A percentile compares a stretch with the other conserved stretches of the same genome.
These are phyloP conservation scores for Pseudopyrenochaeta lycopersici DNA, from an alignment of 2,329 filamentous ascomycete species.

Conservation along the genomic window DNA sequence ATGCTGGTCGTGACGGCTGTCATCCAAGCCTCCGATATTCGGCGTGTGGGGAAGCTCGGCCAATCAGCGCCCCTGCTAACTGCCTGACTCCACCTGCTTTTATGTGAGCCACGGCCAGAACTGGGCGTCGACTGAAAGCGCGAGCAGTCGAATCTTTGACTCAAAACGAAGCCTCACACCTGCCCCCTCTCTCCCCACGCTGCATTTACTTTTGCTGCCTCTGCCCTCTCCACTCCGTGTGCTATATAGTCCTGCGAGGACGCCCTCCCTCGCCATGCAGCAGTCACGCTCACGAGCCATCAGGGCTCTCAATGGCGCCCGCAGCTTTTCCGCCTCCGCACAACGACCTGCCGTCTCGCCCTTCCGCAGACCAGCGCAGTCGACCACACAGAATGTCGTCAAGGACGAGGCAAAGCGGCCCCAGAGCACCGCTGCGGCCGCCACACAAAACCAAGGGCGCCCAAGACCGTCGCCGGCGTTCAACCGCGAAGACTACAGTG, in stretches of 20 bases:
- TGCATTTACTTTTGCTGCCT: constrained; percentile 9
- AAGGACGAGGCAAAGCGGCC: constrained; percentile 53
- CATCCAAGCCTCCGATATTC: constrained; percentile 17
- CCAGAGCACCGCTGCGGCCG: constrained; percentile 53
- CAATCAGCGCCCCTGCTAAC: constrained; percentile 15
- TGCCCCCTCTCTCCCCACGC: constrained; percentile 5
- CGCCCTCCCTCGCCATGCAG: constrained; percentile 39
- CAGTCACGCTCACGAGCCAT: constrained; percentile 49
- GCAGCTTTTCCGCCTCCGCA: constrained; percentile 55
- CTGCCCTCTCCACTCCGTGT: constrained; percentile 14
- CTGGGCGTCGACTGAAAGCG: no score
- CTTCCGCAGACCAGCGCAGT: constrained; percentile 49
- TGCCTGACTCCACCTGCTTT: constrained; percentile 19
- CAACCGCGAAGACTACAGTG: constrained; percentile 56
- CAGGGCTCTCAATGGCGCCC: constrained; percentile 48
- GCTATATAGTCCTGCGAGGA: constrained; percentile 19
- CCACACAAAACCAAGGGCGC: constrained; percentile 42
- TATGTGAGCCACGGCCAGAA: constrained; percentile 17
- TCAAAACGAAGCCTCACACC: constrained; percentile 15
- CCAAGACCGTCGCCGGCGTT: constrained; percentile 58
- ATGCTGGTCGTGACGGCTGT: neutral
- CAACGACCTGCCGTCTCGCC: constrained; percentile 54
- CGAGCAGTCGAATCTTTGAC: constrained; percentile 24
- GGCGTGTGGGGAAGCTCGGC: constrained; percentile 15
- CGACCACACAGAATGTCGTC: constrained; percentile 37